These are phyloP conservation scores for Ambrosia artemisiifolia DNA, from an alignment of 129 eudicot species.

Conservation along the genomic window DNA sequence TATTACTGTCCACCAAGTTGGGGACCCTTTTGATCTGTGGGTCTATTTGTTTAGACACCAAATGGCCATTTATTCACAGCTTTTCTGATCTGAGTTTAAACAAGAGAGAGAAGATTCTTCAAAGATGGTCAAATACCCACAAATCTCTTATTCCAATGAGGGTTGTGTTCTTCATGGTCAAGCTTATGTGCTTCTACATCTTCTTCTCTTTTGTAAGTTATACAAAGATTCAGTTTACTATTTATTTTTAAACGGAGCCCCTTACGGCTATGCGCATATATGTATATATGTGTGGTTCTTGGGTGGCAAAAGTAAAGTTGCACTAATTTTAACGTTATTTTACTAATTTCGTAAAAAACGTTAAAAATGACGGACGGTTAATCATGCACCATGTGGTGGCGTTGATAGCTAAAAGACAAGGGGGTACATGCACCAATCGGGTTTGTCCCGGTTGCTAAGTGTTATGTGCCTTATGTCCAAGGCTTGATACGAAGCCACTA, in stretches of 20 bases:
- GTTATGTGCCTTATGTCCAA: too few relatives aligned
- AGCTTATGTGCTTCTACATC: constrained; percentile 42
- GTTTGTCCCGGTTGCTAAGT: too few relatives aligned
- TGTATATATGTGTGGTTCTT: too few relatives aligned
- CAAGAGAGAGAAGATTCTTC: constrained; percentile 71
- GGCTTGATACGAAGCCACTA: too few relatives aligned
- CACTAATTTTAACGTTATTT: too few relatives aligned
- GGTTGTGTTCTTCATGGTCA: constrained; percentile 47
- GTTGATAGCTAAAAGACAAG: too few relatives aligned
- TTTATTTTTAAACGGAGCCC: background rate
- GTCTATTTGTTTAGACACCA: constrained; percentile 54
- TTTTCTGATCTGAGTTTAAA: constrained; percentile 60
- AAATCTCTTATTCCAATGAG: constrained; percentile 47
- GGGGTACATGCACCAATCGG: too few relatives aligned
- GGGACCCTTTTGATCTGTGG: constrained; percentile 86
- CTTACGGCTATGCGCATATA: too few relatives aligned
- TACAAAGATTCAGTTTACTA: background rate
- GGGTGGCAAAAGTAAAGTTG: too few relatives aligned
- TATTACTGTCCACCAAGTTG: constrained; percentile 62
- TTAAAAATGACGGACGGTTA: too few relatives aligned
- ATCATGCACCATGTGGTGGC: too few relatives aligned
- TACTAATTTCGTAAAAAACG: too few relatives aligned
- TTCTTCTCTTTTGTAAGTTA: constrained; percentile 68
- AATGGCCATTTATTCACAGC: constrained; percentile 74
- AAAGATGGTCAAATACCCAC: constrained; percentile 58